Evolutionary conservation across 768 basidiomycete species (phyloP).

Genomic region (Kwoniella botswanensis): DNA sequence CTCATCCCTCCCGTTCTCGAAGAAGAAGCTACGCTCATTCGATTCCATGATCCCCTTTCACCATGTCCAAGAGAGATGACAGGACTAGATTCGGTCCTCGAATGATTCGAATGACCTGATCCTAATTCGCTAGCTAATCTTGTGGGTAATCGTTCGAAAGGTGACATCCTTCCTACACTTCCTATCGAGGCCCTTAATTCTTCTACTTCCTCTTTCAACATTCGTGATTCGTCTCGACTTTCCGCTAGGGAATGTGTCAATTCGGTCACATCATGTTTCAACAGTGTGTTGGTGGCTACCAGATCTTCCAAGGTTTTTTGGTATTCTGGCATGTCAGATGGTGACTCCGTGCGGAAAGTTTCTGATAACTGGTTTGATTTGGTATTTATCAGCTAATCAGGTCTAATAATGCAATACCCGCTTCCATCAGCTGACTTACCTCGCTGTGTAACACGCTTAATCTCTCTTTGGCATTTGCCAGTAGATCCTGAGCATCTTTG

Average conservation of each 20-base stretch:
- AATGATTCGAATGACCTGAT: constrained; percentile 25
- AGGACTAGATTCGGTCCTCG: constrained; percentile 47
- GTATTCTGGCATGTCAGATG: constrained; percentile 48
- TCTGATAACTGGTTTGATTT: constrained; percentile 33
- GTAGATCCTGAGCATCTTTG: constrained; percentile 50
- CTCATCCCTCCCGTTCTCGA: constrained; percentile 29
- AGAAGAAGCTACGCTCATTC: constrained; percentile 35
- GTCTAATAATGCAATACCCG: too few relatives aligned
- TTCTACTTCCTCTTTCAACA: constrained; percentile 74
- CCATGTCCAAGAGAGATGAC: constrained; percentile 13
- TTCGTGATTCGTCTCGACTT: constrained; percentile 74
- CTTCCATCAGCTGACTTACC: constrained; percentile 24
- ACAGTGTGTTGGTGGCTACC: constrained; percentile 79
- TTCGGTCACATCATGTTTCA: constrained; percentile 82
- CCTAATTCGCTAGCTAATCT: constrained; percentile 40
- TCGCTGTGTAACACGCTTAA: constrained; percentile 46
- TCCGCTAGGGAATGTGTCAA: constrained; percentile 74
- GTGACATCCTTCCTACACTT: constrained; percentile 35
- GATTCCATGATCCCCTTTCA: constrained; percentile 31
- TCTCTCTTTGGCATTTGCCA: constrained; percentile 50
- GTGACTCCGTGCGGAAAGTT: constrained; percentile 40
- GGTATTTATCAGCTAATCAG: neutral
- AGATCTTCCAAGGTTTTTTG: constrained; percentile 75
- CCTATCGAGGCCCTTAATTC: constrained; percentile 68
- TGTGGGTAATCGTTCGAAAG: constrained; percentile 16